Evolutionary conservation across 768 basidiomycete species (phyloP), one percentile per base, ranked within the genome.

Genomic region (Suillus sp.): DNA sequence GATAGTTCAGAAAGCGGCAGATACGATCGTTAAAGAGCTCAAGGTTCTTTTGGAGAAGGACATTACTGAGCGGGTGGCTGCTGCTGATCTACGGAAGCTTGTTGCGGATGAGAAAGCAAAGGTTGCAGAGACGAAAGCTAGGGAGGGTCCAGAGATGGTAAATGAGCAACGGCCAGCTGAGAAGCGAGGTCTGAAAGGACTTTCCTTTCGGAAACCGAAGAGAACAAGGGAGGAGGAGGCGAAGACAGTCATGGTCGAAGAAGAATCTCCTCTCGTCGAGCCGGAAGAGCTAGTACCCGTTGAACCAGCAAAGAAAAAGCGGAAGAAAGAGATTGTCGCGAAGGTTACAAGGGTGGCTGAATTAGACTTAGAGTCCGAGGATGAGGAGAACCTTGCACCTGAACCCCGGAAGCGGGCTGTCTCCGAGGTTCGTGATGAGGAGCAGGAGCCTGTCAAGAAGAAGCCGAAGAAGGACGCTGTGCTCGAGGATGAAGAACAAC

Each of bases 361-460:
- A 47, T 76, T 77, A 40, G 82, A 87, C 47, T 66, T 85, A 45
- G 89, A 89, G 78, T 85, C 83, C 7, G 90, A 89, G 68, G 84
- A 84, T 43, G 90, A 89, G 61, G 81, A 79, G 25, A 76, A 67
- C 13, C 62, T 68, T 32, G 75, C 68, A 13, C 68, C 76, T 1
- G 75, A 77, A 32, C 69, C 68, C 38, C 79, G 78, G 54, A 86
- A 86, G 66, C 79, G 85, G n/a, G 66, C 73, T 43, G 74, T 72
- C 8, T 81, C 80, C 6, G 83, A 82, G 50, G 79, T 78, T 14
- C 67, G 68, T 10, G 78, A 78, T 7, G 68, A 77, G 40, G 79
- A 77, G 8, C 69, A 75, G 47, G 78, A 81, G 57, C 81, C 82
- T 38, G 70, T 76, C 42, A 80, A 75, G 75, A 88, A 86, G 82